Evolutionary conservation across 495 filamentous ascomycete species (phyloP), one percentile per base, ranked within the genome.

Genomic region (Patellaria atrata): DNA sequence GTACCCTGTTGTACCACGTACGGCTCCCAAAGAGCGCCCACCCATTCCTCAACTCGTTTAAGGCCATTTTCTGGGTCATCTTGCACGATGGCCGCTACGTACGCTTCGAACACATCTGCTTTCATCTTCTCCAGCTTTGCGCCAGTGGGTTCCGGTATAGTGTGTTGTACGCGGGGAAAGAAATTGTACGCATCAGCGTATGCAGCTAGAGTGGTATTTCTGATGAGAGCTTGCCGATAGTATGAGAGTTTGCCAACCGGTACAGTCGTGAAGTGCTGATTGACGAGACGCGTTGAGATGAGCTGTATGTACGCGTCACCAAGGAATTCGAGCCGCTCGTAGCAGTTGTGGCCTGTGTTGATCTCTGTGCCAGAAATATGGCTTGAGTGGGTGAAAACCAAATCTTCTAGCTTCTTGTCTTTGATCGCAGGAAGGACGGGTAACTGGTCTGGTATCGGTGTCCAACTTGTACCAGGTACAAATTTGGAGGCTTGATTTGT

Each of bases 71-170:
- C 53, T 0, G 70, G 57, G 47, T 79, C 64, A 9, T 73, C 73
- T 6, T 83, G 55, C 27, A 91, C 65, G 16, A 82, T 52, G 9
- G 79, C 84, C 13, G 81, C 85, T 7, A 85, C 69, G 52, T 87
- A 92, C 1, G 85, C 77, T 55, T 94, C 85, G 49, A 94, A 86
- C 6, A 94, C 67, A 54, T 94, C 85, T 6, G 73, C 85, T 30
- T 74, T 58, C 12, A 76, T 70, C 52, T 94, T 94, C 17, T 45
- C 58, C 19, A 60, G 66, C 41, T 66, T 63, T 40, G 66, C 66
- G 29, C 71, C 64, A 6, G 55, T 44, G 32, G 61, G 48, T 8
- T 40, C 37, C 63, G 55, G 25, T 43, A 35, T n/a, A 68, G 69
- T 11, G 76, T 60, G 42, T 15, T 58, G 59, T 17, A 73, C 67